phyloP scores from a whole-genome alignment of 2,329 filamentous ascomycete genomes.

The Cytospora chrysosperma region DNA sequence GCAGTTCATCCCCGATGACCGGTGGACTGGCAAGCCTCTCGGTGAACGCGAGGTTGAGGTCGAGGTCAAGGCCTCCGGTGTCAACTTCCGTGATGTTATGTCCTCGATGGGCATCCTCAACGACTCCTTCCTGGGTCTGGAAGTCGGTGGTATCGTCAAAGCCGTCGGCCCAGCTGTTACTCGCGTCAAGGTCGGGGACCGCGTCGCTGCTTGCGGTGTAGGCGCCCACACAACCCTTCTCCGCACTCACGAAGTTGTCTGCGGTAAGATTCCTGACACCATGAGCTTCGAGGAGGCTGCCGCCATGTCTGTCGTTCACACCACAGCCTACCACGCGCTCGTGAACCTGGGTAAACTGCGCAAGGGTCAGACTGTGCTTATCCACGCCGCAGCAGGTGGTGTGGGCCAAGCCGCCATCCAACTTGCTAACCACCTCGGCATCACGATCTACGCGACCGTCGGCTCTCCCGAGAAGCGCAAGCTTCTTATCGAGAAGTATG shows the following conservation, averaged over 20 bases:
- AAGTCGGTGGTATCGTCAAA: neutral
- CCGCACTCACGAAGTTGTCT: neutral
- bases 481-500: constrained; percentile 31
- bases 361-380: constrained; percentile 29
- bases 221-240: neutral
- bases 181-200: neutral
- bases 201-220: neutral
- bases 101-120: neutral
- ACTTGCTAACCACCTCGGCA: constrained; percentile 23
- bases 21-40: constrained; percentile 11
- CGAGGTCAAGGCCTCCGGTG: constrained; percentile 27
- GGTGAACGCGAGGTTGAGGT: constrained; percentile 33
- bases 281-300: constrained; percentile 36
- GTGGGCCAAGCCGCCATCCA: constrained; percentile 29
- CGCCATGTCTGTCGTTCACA: constrained; percentile 32
- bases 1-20: constrained; percentile 16
- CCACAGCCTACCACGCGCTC: constrained; percentile 34
- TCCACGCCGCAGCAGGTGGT: constrained; percentile 30
- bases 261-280: constrained; percentile 31
- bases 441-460: constrained; percentile 35
- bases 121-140: neutral
- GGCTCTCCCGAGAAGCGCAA: constrained; percentile 30
- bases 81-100: constrained; percentile 2
- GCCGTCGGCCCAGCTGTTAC: neutral
- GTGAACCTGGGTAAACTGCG: constrained; percentile 31